These are phyloP conservation scores for Ceraceosorus bombacis DNA, from an alignment of 1,284 basidiomycete genomes.

Conservation along the genomic window DNA sequence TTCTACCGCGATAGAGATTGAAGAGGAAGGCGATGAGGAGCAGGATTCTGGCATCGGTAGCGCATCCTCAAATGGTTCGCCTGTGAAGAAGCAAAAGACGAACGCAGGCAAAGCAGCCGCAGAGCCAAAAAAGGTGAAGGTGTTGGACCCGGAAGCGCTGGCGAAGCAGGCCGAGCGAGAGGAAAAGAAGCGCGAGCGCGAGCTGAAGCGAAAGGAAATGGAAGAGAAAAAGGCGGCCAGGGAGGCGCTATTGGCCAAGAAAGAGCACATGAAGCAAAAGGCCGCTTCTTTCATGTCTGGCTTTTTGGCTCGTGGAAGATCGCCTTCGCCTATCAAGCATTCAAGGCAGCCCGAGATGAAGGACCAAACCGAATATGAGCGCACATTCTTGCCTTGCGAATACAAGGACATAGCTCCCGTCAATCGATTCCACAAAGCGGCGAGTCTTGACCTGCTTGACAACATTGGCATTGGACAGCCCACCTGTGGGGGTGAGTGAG, in stretches of 20 bases:
- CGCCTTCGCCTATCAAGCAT: constrained; percentile 8
- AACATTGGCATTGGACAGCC: background rate
- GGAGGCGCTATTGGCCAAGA: constrained; percentile 41
- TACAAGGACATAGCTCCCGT: constrained; percentile 42
- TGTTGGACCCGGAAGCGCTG: background rate
- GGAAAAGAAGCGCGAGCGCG: constrained; percentile 40
- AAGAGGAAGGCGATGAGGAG: background rate
- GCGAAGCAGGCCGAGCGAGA: constrained; percentile 15
- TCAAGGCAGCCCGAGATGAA: constrained; percentile 4
- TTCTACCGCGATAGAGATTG: background rate
- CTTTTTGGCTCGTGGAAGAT: constrained; percentile 28
- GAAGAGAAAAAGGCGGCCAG: constrained; percentile 56
- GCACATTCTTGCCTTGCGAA: constrained; percentile 40
- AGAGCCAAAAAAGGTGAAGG: constrained; percentile 1
- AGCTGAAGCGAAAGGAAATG: constrained; percentile 46
- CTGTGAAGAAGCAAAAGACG: constrained; percentile 1
- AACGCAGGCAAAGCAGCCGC: constrained; percentile 3
- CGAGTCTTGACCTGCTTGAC: constrained; percentile 5
- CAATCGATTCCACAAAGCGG: constrained; percentile 26
- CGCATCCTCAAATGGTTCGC: background rate
- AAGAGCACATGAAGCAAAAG: constrained; percentile 21
- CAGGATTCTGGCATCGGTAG: constrained; percentile 50
- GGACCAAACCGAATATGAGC: constrained; percentile 32
- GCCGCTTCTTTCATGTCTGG: constrained; percentile 35
- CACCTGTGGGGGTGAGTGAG: background rate